Evolutionary conservation across 805 yeast genomes (phyloP).

Genomic region (Yamadazyma kitorensis): DNA sequence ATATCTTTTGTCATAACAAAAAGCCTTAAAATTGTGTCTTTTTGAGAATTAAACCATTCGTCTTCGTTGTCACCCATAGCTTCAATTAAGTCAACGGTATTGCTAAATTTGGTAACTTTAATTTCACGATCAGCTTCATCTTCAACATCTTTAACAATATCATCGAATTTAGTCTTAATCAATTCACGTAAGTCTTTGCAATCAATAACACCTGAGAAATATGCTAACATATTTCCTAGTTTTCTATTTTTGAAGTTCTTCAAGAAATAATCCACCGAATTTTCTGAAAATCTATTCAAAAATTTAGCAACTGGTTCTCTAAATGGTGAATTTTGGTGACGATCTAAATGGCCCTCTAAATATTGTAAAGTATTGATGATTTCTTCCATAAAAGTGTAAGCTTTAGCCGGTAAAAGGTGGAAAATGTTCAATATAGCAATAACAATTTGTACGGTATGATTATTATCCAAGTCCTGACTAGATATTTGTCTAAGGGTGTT

Average conservation of each 20-base stretch:
- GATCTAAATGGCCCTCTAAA: slow-evolving; percentile 78
- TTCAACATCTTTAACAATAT: slow-evolving; percentile 45
- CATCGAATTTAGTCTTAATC: slow-evolving; percentile 51
- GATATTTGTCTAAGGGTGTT: slow-evolving; percentile 71
- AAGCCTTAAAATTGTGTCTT: slow-evolving; percentile 41
- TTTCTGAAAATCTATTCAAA: slow-evolving; percentile 75
- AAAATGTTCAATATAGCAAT: slow-evolving; percentile 88
- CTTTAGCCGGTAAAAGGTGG: slow-evolving; percentile 88
- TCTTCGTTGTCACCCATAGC: slow-evolving; percentile 49
- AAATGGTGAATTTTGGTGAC: slow-evolving; percentile 86
- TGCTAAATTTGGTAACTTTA: slow-evolving; percentile 66
- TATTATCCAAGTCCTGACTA: slow-evolving; percentile 74
- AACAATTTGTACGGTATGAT: slow-evolving; percentile 80
- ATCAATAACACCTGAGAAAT: slow-evolving; percentile 54
- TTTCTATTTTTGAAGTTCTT: slow-evolving; percentile 62
- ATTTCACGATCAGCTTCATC: slow-evolving; percentile 51
- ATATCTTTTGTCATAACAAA: slow-evolving; percentile 26
- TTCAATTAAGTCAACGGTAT: slow-evolving; percentile 62
- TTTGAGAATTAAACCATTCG: slow-evolving; percentile 59
- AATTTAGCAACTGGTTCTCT: slow-evolving; percentile 87
- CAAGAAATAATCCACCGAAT: slow-evolving; percentile 67
- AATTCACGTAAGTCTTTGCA: slow-evolving; percentile 56
- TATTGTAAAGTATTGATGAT: slow-evolving; percentile 71
- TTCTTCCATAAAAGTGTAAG: slow-evolving; percentile 88
- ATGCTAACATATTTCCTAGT: slow-evolving; percentile 65